Evolutionary conservation across 805 yeast species (phyloP).

Genomic region (Ogataea ganodermae): DNA sequence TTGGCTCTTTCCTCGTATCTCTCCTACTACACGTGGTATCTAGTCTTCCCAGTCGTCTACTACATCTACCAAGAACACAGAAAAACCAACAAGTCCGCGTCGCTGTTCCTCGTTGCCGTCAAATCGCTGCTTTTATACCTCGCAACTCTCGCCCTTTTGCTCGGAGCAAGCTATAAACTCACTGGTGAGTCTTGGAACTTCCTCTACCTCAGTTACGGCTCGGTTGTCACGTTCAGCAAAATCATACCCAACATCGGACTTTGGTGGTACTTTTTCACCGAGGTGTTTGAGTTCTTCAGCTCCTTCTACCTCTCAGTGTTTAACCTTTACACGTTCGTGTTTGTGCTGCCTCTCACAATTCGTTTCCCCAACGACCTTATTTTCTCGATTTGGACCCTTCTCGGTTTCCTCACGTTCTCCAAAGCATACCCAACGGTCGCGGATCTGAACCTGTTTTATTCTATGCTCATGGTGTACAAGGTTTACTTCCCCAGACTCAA

Average conservation of each 20-base stretch:
- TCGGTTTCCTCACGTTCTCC: slow-evolving; percentile 53
- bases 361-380: slow-evolving; percentile 49
- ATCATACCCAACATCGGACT: slow-evolving; percentile 88
- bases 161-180: slow-evolving; percentile 41
- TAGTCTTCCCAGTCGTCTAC: slow-evolving; percentile 58
- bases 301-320: slow-evolving; percentile 83
- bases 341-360: slow-evolving; percentile 72
- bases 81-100: neutral
- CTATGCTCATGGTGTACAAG: slow-evolving; percentile 34
- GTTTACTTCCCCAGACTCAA: slow-evolving; percentile 30
- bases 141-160: slow-evolving; percentile 30
- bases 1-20: slow-evolving; percentile 68
- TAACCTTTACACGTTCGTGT: slow-evolving; percentile 69
- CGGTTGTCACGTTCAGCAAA: slow-evolving; percentile 60
- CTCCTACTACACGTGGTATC: slow-evolving; percentile 59
- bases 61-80: slow-evolving; percentile 17
- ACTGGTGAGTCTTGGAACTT: slow-evolving; percentile 45
- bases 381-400: slow-evolving; percentile 43
- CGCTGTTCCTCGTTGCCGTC: slow-evolving; percentile 14
- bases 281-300: slow-evolving; percentile 87
- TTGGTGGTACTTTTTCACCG: slow-evolving; percentile 99
- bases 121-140: slow-evolving; percentile 34
- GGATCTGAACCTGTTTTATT: slow-evolving; percentile 55
- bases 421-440: slow-evolving; percentile 86
- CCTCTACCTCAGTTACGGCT: slow-evolving; percentile 57